Percentiles rank a stretch among this genome's conserved stretches.
Evolutionary conservation across 164 flowering plant species (phyloP).

Genomic region (Umbilicus rupestris): DNA sequence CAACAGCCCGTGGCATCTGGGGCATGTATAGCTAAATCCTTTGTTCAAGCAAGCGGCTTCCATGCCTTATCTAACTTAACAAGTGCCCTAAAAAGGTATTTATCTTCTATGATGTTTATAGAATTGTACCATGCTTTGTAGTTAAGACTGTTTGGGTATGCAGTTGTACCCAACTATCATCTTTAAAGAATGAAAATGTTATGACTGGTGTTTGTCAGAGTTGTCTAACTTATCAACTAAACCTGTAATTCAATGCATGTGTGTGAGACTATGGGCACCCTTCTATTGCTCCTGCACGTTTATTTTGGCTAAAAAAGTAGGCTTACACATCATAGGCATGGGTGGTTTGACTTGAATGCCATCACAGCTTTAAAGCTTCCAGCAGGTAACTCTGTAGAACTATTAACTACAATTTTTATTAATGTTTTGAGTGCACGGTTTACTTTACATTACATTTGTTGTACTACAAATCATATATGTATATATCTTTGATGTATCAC

Average conservation of each 20-base stretch:
- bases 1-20: constrained; percentile 77
- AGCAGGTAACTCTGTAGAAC: neutral
- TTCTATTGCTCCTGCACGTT: too few species aligned
- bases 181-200: neutral
- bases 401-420: neutral
- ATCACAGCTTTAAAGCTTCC: neutral
- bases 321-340: neutral
- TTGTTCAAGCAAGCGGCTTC: neutral
- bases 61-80: neutral
- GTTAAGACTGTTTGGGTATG: neutral
- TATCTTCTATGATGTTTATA: neutral
- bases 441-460: neutral
- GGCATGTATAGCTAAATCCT: constrained; percentile 43
- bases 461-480: neutral
- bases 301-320: neutral
- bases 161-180: neutral
- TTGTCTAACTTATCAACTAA: neutral
- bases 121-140: neutral
- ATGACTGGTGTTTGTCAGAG: neutral
- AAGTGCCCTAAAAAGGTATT: neutral
- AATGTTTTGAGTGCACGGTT: neutral
- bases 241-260: neutral
- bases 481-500: too few species aligned
- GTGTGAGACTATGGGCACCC: too few species aligned
- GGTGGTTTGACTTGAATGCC: neutral